Conservation (phyloP, 306 rosid species). For the Hylodesmum podocarpum region DNA sequence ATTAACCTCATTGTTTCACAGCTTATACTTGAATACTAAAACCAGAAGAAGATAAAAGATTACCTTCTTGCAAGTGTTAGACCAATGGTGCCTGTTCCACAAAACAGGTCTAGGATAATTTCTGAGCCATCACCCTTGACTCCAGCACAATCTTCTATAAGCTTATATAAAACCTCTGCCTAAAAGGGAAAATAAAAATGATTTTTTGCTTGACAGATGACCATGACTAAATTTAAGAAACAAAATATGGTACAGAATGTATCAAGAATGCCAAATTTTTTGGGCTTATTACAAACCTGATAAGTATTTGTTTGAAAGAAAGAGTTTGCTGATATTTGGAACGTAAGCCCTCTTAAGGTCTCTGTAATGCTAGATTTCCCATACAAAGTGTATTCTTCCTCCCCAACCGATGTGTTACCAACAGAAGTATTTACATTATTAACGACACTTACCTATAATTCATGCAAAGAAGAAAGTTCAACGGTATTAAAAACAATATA, state of each 20-base stretch:
- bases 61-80: constrained; percentile 90
- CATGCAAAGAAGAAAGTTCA: constrained; percentile 4
- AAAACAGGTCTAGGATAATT: constrained; percentile 91
- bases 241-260: neutral
- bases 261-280: neutral
- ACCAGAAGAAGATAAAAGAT: constrained; percentile 12
- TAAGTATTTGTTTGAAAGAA: constrained; percentile 93
- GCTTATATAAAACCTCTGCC: constrained; percentile 93
- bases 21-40: constrained; percentile 15
- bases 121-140: constrained; percentile 87
- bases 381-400: constrained; percentile 77
- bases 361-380: constrained; percentile 91
- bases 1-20: neutral
- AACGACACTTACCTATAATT: constrained; percentile 70
- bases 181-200: constrained; percentile 31
- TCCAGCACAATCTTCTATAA: constrained; percentile 80
- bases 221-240: constrained; percentile 33
- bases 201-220: constrained; percentile 21
- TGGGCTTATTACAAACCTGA: constrained; percentile 60
- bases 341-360: constrained; percentile 78
- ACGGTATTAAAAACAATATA: neutral
- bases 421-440: constrained; percentile 89
- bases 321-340: constrained; percentile 97
- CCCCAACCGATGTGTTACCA: constrained; percentile 94
- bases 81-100: constrained; percentile 99